Evolutionary conservation across 352 stramenopile species (phyloP).

Genomic region (Pythium brachiatum): DNA sequence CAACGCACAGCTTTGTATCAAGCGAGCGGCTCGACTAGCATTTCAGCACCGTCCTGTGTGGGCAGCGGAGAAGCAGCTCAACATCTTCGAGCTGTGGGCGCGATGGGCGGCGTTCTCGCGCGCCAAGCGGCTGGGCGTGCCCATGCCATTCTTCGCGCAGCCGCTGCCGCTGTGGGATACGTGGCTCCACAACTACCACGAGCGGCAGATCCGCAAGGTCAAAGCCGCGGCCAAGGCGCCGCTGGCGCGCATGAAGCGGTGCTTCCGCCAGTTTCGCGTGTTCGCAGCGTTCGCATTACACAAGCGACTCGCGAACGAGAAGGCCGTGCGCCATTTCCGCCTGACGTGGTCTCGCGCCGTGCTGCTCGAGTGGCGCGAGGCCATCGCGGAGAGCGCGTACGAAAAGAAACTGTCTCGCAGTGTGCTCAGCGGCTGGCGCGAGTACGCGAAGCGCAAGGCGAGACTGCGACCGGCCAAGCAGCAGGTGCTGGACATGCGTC

Average conservation of each 20-base stretch:
- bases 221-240: slow-evolving; percentile 57
- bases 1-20: slow-evolving; percentile 73
- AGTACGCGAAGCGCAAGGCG: slow-evolving; percentile 35
- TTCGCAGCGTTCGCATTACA: slow-evolving; percentile 26
- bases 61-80: slow-evolving; percentile 56
- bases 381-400: slow-evolving; percentile 39
- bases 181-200: slow-evolving; percentile 75
- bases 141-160: slow-evolving; percentile 41
- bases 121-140: slow-evolving; percentile 42
- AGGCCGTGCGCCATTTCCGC: slow-evolving; percentile 26
- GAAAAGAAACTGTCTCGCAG: slow-evolving; percentile 45
- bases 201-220: slow-evolving; percentile 68
- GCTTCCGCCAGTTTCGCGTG: slow-evolving; percentile 34
- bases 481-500: slow-evolving; percentile 17
- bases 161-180: slow-evolving; percentile 65
- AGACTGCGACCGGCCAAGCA: slow-evolving; percentile 41
- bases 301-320: slow-evolving; percentile 18
- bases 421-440: slow-evolving; percentile 26
- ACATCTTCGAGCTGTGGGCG: slow-evolving; percentile 67
- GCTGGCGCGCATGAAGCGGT: slow-evolving; percentile 43
- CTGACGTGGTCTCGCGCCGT: slow-evolving; percentile 15
- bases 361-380: slow-evolving; percentile 44
- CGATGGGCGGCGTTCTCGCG: slow-evolving; percentile 57
- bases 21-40: slow-evolving; percentile 58
- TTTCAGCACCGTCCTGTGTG: slow-evolving; percentile 54